These are phyloP conservation scores for Brassica juncea DNA, from an alignment of 345 rosid genomes.

Conservation along the genomic window DNA sequence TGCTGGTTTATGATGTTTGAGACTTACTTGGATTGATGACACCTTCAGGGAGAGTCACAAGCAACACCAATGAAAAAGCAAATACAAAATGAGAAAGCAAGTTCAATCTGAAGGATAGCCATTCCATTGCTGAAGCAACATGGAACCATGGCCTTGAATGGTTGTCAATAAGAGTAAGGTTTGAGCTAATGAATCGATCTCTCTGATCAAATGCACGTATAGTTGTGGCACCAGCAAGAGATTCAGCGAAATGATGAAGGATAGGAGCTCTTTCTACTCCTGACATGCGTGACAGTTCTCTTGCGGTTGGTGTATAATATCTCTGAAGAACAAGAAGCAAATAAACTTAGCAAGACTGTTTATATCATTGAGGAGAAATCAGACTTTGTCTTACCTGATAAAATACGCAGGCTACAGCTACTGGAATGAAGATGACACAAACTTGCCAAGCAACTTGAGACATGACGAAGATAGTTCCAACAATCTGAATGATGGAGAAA, in stretches of 20 bases:
- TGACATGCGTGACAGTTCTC: constrained; percentile 85
- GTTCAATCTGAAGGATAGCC: constrained; percentile 92
- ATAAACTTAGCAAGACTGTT: background rate
- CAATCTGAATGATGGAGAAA: constrained; percentile 73
- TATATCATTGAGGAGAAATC: background rate
- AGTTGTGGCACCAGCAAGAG: constrained; percentile 83
- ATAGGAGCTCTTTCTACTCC: constrained; percentile 88
- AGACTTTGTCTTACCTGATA: constrained; percentile 66
- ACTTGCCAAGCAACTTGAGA: constrained; percentile 98
- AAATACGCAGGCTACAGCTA: constrained; percentile 88
- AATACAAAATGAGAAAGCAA: constrained; percentile 84
- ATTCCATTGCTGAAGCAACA: constrained; percentile 82
- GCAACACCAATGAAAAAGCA: constrained; percentile 80
- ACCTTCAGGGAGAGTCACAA: constrained; percentile 93
- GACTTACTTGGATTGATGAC: constrained; percentile 86
- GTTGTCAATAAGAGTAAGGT: constrained; percentile 67
- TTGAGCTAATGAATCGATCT: constrained; percentile 62
- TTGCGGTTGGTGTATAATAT: constrained; percentile 92
- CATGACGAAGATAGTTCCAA: constrained; percentile 87
- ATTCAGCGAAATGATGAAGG: constrained; percentile 94
- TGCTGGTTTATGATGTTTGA: background rate
- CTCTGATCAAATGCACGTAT: constrained; percentile 84
- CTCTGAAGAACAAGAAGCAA: constrained; percentile 43
- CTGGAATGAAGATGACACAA: constrained; percentile 93
- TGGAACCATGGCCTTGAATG: constrained; percentile 97